phyloP scores from a whole-genome alignment of 225 moss, liverwort and hornwort species.

The Marchantia paleacea region DNA sequence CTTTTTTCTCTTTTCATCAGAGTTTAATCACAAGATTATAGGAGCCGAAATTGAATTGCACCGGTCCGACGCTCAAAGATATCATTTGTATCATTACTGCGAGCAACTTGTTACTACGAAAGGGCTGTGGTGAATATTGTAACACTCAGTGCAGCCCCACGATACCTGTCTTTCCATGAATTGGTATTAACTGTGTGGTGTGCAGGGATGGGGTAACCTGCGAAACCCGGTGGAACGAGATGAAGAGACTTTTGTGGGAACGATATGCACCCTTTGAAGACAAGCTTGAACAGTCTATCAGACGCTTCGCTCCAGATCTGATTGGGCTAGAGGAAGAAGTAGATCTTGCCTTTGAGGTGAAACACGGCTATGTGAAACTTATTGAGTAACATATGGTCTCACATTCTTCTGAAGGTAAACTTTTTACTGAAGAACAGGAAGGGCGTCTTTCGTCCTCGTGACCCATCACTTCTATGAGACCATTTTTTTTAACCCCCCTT shows the following conservation, averaged over 20 bases:
- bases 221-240: constrained; percentile 33
- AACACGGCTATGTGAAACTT: too few relatives aligned
- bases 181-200: not conserved
- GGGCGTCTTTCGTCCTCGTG: too few relatives aligned
- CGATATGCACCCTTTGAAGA: constrained; percentile 31
- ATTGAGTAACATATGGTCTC: too few relatives aligned
- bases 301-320: constrained; percentile 39
- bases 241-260: constrained; percentile 20
- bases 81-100: too few relatives aligned
- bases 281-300: constrained; percentile 28
- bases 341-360: too few relatives aligned
- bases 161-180: not conserved
- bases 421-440: too few relatives aligned
- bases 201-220: constrained; percentile 33
- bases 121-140: not conserved
- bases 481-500: too few relatives aligned
- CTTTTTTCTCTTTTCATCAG: too few relatives aligned
- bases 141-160: not conserved
- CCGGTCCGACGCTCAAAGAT: not conserved
- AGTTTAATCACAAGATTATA: not conserved
- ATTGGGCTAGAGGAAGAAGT: constrained; percentile 35
- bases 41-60: not conserved
- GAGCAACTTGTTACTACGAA: too few relatives aligned
- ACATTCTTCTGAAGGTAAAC: too few relatives aligned
- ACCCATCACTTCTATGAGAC: too few relatives aligned